These are phyloP conservation scores for Talaromyces sp. DNA, from an alignment of 2,329 filamentous ascomycete species.

Conservation along the genomic window DNA sequence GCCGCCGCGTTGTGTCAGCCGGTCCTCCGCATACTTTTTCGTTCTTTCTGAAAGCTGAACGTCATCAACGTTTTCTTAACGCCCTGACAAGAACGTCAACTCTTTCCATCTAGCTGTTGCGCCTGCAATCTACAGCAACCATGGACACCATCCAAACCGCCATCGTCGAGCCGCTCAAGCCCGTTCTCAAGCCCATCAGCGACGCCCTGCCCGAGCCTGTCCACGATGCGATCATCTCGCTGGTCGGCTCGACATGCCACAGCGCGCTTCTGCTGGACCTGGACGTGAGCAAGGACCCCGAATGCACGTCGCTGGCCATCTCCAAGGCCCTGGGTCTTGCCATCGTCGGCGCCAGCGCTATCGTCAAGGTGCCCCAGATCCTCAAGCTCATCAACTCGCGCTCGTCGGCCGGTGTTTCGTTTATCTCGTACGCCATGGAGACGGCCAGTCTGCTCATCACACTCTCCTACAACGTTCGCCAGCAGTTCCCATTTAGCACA, in stretches of 20 bases:
- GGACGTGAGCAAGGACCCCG: slow-evolving; percentile 63
- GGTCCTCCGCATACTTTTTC: not conserved
- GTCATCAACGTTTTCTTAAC: not conserved
- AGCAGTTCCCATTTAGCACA: slow-evolving; percentile 90
- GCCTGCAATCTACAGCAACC: not conserved
- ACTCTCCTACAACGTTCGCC: slow-evolving; percentile 86
- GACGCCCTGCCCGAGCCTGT: slow-evolving; percentile 68
- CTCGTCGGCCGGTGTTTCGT: slow-evolving; percentile 77
- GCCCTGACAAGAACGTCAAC: not conserved
- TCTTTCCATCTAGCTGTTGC: not conserved
- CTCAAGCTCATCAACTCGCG: slow-evolving; percentile 78
- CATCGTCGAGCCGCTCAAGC: slow-evolving; percentile 39
- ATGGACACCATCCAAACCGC: slow-evolving; percentile 39
- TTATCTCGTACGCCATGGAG: slow-evolving; percentile 89
- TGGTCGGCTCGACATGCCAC: slow-evolving; percentile 83
- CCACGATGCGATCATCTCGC: slow-evolving; percentile 65
- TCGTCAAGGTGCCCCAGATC: slow-evolving; percentile 97
- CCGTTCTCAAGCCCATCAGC: slow-evolving; percentile 59
- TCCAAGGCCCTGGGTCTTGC: slow-evolving; percentile 89
- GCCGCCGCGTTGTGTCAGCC: not conserved
- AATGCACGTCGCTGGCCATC: slow-evolving; percentile 81
- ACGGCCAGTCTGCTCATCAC: slow-evolving; percentile 81
- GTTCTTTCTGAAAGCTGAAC: not conserved
- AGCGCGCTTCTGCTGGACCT: slow-evolving; percentile 77
- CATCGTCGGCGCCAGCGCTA: slow-evolving; percentile 81